A percentile compares a stretch with the other conserved stretches of the same genome.
phyloP scores from a whole-genome alignment of 768 basidiomycete genomes.

The Hygrocybe punicea region DNA sequence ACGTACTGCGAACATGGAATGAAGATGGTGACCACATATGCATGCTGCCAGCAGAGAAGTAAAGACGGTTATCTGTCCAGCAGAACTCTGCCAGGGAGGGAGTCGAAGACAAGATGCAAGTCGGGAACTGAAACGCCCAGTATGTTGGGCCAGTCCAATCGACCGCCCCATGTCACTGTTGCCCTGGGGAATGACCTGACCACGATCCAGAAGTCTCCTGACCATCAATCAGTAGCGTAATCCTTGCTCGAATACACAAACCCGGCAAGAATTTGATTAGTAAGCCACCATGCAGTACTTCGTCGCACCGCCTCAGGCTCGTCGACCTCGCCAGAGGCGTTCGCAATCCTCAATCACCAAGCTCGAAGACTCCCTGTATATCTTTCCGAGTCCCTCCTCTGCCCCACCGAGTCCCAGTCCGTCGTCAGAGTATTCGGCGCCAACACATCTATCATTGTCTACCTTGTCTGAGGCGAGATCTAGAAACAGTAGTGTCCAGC shows the following conservation, averaged over 20 bases:
- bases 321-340: not conserved
- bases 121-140: not conserved
- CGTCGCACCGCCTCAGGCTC: not conserved
- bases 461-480: slow-evolving; percentile 11
- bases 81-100: slow-evolving; percentile 8
- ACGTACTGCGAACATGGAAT: not conserved
- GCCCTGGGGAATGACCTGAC: too few relatives aligned
- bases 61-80: slow-evolving; percentile 18
- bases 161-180: too few relatives aligned
- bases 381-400: slow-evolving; percentile 22
- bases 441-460: slow-evolving; percentile 10
- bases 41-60: slow-evolving; percentile 23
- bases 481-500: slow-evolving; percentile 1
- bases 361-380: slow-evolving; percentile 11
- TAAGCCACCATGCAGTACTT: not conserved
- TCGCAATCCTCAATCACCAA: not conserved
- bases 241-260: too few relatives aligned
- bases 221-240: too few relatives aligned
- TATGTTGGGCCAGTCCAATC: too few relatives aligned
- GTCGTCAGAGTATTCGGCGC: slow-evolving; percentile 12
- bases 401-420: slow-evolving; percentile 19
- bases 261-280: too few relatives aligned
- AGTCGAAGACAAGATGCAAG: not conserved
- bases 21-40: not conserved
- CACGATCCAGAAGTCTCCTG: too few relatives aligned